Evolutionary conservation across 2,329 filamentous ascomycete species (phyloP), one percentile per base, ranked within the genome.

Genomic region (Colletotrichum tropicale): DNA sequence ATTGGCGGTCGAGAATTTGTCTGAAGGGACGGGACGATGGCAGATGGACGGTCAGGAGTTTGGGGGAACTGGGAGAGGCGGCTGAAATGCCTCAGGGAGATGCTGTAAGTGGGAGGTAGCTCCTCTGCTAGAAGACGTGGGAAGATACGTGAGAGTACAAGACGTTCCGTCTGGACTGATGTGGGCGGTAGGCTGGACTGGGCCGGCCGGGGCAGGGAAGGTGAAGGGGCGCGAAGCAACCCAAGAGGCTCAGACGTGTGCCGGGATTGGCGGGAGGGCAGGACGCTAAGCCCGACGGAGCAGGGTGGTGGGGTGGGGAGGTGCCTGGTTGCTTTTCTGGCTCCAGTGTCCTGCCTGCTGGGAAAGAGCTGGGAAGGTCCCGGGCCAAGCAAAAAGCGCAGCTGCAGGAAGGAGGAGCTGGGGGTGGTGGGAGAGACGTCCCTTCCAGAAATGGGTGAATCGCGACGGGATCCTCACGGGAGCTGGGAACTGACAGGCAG

Each of bases 241-340:
- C 70, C 70, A 76, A 74, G 74, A 74, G 71, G 74, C 74, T 76
- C 70, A 74, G 74, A 74, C 60, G 71, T 74, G 74, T 64, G 48
- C 74, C 73, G 73, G 69, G 73, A 73, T 75, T 75, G 73, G 73
- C 73, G 73, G 73, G 73, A 72, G 69, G 55, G 32, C 18, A 48
- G 26, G 36, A 52, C 62, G 64, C 73, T 68, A 68, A 56, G 18
- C 62, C 69, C 26, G 55, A 73, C 18, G 36, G 34, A 34, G 73
- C 43, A 73, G 70, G 26, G 56, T 56, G 70, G 73, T 67, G 55
- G 24, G 36, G 26, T 48, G 66, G 55, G 55, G 21, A 28, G 21
- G 55, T 58, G 26, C 55, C 55, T 58, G 21, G 55, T 58, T 24
- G 55, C 26, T 58, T 28, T 58, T 58, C 52, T 60, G 67, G 67